Conservation (phyloP, 2,329 filamentous ascomycete genomes). For the Penicillium sp. region DNA sequence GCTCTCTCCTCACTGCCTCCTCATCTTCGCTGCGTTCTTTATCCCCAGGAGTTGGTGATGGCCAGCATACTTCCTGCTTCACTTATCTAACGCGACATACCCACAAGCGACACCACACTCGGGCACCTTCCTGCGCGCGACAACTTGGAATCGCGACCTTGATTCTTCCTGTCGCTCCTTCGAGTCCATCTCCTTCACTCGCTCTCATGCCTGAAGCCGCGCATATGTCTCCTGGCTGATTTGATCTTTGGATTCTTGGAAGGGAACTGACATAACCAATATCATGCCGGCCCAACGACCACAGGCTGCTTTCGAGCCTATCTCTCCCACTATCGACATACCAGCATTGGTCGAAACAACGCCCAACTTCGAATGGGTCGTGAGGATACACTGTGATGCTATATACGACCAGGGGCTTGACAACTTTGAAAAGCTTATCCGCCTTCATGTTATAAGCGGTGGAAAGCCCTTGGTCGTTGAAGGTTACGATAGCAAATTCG, state of each 20-base stretch:
- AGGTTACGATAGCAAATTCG: constrained; percentile 73
- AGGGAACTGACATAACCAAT: constrained; percentile 1
- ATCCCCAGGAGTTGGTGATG: not conserved
- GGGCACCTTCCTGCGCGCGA: not conserved
- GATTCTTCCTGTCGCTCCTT: not conserved
- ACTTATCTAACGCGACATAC: not conserved
- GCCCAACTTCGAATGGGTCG: constrained; percentile 81
- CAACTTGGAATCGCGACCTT: not conserved
- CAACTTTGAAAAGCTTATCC: constrained; percentile 79
- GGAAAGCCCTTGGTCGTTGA: constrained; percentile 90
- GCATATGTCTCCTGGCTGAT: not conserved
- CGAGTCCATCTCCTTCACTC: not conserved
- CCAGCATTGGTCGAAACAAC: constrained; percentile 69
- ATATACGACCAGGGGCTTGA: constrained; percentile 72
- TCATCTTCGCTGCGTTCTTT: not conserved
- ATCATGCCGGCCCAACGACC: constrained; percentile 76
- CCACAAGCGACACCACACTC: not conserved
- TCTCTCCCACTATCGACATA: constrained; percentile 80
- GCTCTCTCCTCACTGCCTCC: not conserved
- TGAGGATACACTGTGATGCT: constrained; percentile 72
- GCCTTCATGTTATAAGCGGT: constrained; percentile 75
- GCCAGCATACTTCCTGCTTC: not conserved
- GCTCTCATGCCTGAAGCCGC: not conserved
- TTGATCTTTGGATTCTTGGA: not conserved
- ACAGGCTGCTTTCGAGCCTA: constrained; percentile 85